A percentile compares a stretch with the other conserved stretches of the same genome.
Conservation (phyloP, 805 yeast genomes). For the Candida berthetii region DNA sequence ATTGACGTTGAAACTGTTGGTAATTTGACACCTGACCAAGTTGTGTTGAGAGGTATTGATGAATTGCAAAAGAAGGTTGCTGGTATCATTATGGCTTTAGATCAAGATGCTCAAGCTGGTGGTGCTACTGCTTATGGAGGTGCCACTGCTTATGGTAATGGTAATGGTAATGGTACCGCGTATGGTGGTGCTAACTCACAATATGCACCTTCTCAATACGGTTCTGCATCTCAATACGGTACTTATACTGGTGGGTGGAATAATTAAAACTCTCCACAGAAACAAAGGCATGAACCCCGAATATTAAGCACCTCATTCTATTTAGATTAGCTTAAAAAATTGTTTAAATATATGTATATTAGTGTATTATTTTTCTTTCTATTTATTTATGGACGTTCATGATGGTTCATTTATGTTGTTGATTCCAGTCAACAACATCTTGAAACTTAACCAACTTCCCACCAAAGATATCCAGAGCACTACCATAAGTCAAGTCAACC, state of each 20-base stretch:
- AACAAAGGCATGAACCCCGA: too few species aligned
- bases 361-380: neutral
- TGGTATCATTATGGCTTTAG: slow-evolving; percentile 68
- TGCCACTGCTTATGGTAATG: slow-evolving; percentile 22
- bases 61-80: slow-evolving; percentile 90
- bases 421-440: slow-evolving; percentile 76
- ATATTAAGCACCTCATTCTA: too few species aligned
- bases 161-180: slow-evolving; percentile 14
- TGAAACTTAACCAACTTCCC: slow-evolving; percentile 72
- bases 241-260: slow-evolving; percentile 1
- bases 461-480: slow-evolving; percentile 92
- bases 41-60: slow-evolving; percentile 75
- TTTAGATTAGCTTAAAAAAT: too few species aligned
- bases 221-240: slow-evolving; percentile 18
- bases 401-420: slow-evolving; percentile 12
- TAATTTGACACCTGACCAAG: slow-evolving; percentile 81
- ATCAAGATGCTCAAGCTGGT: slow-evolving; percentile 38
- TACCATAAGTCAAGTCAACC: slow-evolving; percentile 91
- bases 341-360: neutral
- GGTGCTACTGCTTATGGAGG: slow-evolving; percentile 23
- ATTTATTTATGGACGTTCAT: too few species aligned
- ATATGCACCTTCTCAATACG: slow-evolving; percentile 19
- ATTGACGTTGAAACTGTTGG: slow-evolving; percentile 93
- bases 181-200: too few species aligned
- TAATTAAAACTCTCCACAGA: too few species aligned